phyloP scores from a whole-genome alignment of 2,329 filamentous ascomycete species.

The Fusarium avenaceum region DNA sequence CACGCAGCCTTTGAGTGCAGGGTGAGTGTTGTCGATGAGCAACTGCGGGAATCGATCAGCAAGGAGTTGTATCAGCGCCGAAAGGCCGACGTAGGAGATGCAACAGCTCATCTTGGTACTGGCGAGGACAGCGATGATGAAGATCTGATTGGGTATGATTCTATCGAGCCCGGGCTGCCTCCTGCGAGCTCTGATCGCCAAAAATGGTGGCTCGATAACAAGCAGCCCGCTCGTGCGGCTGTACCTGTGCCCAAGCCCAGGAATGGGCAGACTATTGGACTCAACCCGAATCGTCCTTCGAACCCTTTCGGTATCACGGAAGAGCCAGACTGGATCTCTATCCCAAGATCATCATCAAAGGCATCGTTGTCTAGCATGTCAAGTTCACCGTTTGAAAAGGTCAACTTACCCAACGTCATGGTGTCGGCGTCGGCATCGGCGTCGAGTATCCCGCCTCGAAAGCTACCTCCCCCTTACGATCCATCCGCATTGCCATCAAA shows the following conservation, averaged over 20 bases:
- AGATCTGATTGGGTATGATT: slow-evolving; percentile 83
- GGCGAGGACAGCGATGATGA: slow-evolving; percentile 77
- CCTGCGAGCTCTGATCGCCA: slow-evolving; percentile 76
- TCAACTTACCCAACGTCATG: slow-evolving; percentile 64
- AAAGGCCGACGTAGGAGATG: slow-evolving; percentile 74
- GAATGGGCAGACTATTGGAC: slow-evolving; percentile 67
- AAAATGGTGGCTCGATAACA: slow-evolving; percentile 79
- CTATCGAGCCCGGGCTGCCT: slow-evolving; percentile 82
- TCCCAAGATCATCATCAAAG: slow-evolving; percentile 68
- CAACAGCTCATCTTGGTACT: slow-evolving; percentile 67
- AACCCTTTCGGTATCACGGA: slow-evolving; percentile 84
- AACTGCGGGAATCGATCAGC: slow-evolving; percentile 77
- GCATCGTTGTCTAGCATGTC: slow-evolving; percentile 70
- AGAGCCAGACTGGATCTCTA: slow-evolving; percentile 87
- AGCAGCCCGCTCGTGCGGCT: slow-evolving; percentile 80
- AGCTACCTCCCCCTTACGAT: slow-evolving; percentile 66
- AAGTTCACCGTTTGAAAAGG: slow-evolving; percentile 71
- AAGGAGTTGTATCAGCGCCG: slow-evolving; percentile 80
- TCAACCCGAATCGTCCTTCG: slow-evolving; percentile 80
- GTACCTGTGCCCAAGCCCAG: slow-evolving; percentile 72
- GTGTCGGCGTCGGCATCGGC: slow-evolving; percentile 61
- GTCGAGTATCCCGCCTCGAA: slow-evolving; percentile 62
- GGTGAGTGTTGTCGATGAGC: slow-evolving; percentile 84
- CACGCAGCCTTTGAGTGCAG: slow-evolving; percentile 89
- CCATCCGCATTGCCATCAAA: slow-evolving; percentile 61